Evolutionary conservation across 2,329 filamentous ascomycete genomes (phyloP), one percentile per base, ranked within the genome.

Genomic region (Chaetomium olivaceum): DNA sequence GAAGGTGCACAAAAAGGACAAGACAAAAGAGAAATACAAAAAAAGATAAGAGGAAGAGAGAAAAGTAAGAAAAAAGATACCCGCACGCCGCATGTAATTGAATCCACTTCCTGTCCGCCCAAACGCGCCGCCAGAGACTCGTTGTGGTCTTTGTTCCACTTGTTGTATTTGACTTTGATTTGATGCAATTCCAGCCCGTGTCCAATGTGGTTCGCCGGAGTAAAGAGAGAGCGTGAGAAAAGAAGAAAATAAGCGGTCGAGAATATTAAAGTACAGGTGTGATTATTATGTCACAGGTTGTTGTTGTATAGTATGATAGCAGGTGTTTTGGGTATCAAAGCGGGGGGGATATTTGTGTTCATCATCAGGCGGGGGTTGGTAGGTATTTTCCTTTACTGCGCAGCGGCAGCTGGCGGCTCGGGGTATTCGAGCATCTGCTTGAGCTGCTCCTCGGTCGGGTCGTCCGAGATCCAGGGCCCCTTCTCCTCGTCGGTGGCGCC

Each of bases 401-500:
- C 67, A 4, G 61, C 60, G 46, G 63, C 54, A 31, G 46, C 61
- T 2, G 57, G 27, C 8, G 58, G 61, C 58, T 65, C 62, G 59
- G 77, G 74, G 66, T 77, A 80, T 72, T 83, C 79, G 74, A 87
- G 83, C 83, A 90, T 85, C 74, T 84, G 81, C 75, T 85, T 81
- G 67, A 87, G 75, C 73, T 89, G 83, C 65, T 86, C 84, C 63
- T 85, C 81, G 2, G 83, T 87, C 3, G 89, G 85, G 74, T 92
- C 90, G 68, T 93, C 89, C 0, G 88, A 87, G 64, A 93, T 78
- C 91, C 92, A 97, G 8, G 88, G 85, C 1, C 93, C 94, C 77
- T 92, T 93, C 82, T 97, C 93, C 71, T 94, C 92, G 0, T 91
- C 88, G 0, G 90, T 94, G 5, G 93, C 90, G 67, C 83, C 84